These are phyloP conservation scores for Capronia americana DNA, from an alignment of 2,329 filamentous ascomycete species.

Conservation along the genomic window DNA sequence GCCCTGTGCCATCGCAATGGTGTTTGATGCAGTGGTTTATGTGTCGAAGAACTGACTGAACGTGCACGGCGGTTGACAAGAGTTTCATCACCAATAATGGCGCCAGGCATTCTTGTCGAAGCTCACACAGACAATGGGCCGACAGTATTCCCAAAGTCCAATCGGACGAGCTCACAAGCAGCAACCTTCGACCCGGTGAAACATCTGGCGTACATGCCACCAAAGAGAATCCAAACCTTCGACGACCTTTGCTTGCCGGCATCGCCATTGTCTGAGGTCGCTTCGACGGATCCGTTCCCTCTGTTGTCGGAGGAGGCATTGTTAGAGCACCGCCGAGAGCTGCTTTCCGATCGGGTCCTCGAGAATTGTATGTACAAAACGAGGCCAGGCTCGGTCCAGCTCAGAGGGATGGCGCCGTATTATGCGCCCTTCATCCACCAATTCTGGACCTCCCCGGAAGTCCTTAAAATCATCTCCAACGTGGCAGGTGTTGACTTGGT, in stretches of 20 bases:
- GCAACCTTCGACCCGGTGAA: slow-evolving; percentile 20
- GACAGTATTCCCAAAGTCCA: background rate
- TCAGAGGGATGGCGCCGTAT: slow-evolving; percentile 60
- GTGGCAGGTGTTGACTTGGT: slow-evolving; percentile 64
- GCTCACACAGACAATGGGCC: background rate
- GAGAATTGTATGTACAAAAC: slow-evolving; percentile 62
- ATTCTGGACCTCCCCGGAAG: slow-evolving; percentile 62
- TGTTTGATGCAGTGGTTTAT: background rate
- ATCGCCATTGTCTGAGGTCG: slow-evolving; percentile 42
- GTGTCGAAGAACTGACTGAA: background rate
- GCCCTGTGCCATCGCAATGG: no score
- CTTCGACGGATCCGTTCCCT: slow-evolving; percentile 66
- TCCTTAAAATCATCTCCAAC: slow-evolving; percentile 60
- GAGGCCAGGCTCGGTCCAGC: slow-evolving; percentile 57
- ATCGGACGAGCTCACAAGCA: background rate
- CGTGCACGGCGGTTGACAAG: background rate
- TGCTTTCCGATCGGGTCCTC: slow-evolving; percentile 62
- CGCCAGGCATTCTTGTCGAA: slow-evolving; percentile 11
- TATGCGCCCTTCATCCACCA: slow-evolving; percentile 67
- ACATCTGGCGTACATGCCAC: slow-evolving; percentile 22
- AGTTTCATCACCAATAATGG: background rate
- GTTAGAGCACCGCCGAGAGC: slow-evolving; percentile 63
- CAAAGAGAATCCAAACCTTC: slow-evolving; percentile 21
- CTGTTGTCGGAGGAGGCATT: slow-evolving; percentile 67
- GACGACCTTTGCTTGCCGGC: slow-evolving; percentile 34